A percentile compares a stretch with the other conserved stretches of the same genome.
These are phyloP conservation scores for Kodamaea plutei DNA, from an alignment of 1,139 yeast genomes.

Conservation along the genomic window DNA sequence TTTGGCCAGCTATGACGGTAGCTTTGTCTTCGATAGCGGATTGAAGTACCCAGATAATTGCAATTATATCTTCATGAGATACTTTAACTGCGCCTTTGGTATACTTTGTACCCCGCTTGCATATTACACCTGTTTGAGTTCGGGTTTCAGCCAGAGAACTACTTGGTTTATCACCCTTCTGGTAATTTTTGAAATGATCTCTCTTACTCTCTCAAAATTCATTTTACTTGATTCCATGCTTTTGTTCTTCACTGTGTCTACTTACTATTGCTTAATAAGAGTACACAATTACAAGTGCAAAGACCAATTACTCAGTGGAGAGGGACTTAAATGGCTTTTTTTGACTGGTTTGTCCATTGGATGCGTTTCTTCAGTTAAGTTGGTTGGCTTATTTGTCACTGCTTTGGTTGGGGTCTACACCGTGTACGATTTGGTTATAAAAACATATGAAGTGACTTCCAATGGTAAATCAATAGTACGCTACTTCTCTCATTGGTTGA, in stretches of 20 bases:
- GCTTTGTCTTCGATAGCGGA: slow-evolving; percentile 65
- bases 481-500: slow-evolving; percentile 66
- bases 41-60: slow-evolving; percentile 48
- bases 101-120: slow-evolving; percentile 62
- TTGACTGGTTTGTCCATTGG: slow-evolving; percentile 82
- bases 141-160: slow-evolving; percentile 45
- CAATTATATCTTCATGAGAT: slow-evolving; percentile 58
- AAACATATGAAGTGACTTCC: slow-evolving; percentile 45
- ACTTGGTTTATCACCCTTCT: slow-evolving; percentile 53
- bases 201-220: slow-evolving; percentile 64
- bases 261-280: slow-evolving; percentile 54
- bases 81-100: slow-evolving; percentile 63
- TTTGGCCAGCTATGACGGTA: slow-evolving; percentile 64
- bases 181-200: slow-evolving; percentile 64
- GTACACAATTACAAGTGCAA: slow-evolving; percentile 42
- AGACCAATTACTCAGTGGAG: slow-evolving; percentile 35
- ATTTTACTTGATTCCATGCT: slow-evolving; percentile 72
- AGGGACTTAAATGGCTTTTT: slow-evolving; percentile 55
- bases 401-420: slow-evolving; percentile 83
- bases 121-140: slow-evolving; percentile 51
- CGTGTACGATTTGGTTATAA: slow-evolving; percentile 65
- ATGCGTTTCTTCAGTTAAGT: slow-evolving; percentile 88
- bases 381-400: slow-evolving; percentile 93
- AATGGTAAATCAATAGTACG: slow-evolving; percentile 25
- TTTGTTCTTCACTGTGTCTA: slow-evolving; percentile 62